Evolutionary conservation across 2,329 filamentous ascomycete genomes (phyloP), one percentile per base, ranked within the genome.

Genomic region (Trichoderma gracile): DNA sequence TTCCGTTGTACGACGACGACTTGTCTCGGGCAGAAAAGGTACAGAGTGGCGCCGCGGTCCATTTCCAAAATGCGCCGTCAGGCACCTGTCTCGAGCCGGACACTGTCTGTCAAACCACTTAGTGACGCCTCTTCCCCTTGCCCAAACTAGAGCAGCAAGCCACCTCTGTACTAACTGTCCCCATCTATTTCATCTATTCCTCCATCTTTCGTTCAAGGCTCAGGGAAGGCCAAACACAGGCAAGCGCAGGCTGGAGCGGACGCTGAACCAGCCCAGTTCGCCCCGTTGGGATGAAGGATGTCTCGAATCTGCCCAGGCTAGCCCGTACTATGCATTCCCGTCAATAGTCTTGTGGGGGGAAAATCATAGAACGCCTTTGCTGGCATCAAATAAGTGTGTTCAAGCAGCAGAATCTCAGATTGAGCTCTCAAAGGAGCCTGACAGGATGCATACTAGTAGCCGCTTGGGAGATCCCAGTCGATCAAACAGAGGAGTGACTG

Each of bases 41-140:
- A 14, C 33, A 38, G 33, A 40, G 25, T 47, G 21, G 56, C 56
- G 56, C 56, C 27, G 33, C 19, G 43, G 8, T 33, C 23, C 30
- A 40, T 17, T 17, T 45, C 6, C 14, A 21, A 49, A 49, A 25
- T 58, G 54, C 46, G 56, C 27, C 30, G 55, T 58, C 40, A 17
- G 30, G 40, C 54, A 30, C 14, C 33, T 14, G 33, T 14, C 12
- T 14, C 5, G 33, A 38, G 40, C 40, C 17, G 17, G 15, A 40
- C 40, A 56, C 23, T 52, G n/a, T 33, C 21, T 56, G 40, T 25
- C 52, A 56, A 56, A 56, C 40, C 43, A 56, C 21, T 7, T 52
- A 52, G 49, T 33, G 27, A 56, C 23, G 53, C 53, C 53, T 56
- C 53, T 56, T 15, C 21, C 40, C 38, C 40, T 43, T 25, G 21